These are phyloP conservation scores for Trichomonas gallinae DNA, from an alignment of 208 protist genomes.

Conservation along the genomic window DNA sequence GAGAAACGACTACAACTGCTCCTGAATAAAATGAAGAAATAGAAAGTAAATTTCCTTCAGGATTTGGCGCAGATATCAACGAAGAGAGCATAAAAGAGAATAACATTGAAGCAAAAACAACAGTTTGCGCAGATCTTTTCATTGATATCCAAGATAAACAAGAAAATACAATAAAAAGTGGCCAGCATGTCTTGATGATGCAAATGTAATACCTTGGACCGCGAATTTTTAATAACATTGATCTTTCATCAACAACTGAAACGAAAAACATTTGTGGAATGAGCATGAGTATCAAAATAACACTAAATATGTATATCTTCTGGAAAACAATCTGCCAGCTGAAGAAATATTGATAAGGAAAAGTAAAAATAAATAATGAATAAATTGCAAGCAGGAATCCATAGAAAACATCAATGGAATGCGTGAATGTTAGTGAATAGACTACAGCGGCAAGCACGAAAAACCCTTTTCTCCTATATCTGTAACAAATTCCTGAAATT, in stretches of 20 bases:
- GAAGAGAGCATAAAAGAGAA: not conserved
- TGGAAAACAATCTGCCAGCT: not conserved
- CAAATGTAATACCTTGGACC: not conserved
- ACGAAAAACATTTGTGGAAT: not conserved
- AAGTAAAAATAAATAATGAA: not conserved
- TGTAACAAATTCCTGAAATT: not conserved
- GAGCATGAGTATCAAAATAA: not conserved
- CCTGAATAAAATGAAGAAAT: not conserved
- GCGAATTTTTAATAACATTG: not conserved
- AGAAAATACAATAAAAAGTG: not conserved
- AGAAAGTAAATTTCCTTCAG: not conserved
- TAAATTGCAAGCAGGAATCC: not conserved
- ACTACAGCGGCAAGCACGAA: not conserved
- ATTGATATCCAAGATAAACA: not conserved
- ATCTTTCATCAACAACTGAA: not conserved
- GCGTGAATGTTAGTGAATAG: not conserved
- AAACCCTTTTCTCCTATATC: not conserved
- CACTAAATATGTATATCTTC: not conserved
- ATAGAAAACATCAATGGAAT: not conserved
- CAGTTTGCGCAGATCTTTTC: not conserved
- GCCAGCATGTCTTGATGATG: not conserved
- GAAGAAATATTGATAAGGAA: not conserved
- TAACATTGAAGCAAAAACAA: not conserved
- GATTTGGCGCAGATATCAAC: not conserved
- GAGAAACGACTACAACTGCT: not conserved